Conservation (phyloP, 768 basidiomycete genomes). For the Butyriboletus loyo region DNA sequence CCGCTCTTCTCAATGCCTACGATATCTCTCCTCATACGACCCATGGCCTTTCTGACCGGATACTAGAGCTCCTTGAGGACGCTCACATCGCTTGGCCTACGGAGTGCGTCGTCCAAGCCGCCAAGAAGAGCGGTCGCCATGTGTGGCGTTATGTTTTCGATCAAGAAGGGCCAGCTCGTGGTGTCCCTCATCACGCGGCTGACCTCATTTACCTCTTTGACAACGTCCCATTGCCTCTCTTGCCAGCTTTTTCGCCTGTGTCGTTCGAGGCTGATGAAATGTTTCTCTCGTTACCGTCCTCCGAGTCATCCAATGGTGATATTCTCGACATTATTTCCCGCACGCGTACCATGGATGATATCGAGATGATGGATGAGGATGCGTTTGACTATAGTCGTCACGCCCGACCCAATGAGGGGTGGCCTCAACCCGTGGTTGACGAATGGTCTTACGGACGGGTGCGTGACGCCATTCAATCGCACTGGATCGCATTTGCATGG, state of each 20-base stretch:
- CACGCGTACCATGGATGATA: constrained; percentile 23
- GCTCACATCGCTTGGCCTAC: constrained; percentile 76
- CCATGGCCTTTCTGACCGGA: constrained; percentile 63
- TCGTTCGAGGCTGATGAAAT: constrained; percentile 34
- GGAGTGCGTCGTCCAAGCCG: constrained; percentile 55
- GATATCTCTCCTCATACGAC: constrained; percentile 63
- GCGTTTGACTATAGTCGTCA: constrained; percentile 14
- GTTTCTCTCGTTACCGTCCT: constrained; percentile 29
- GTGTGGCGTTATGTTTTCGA: constrained; percentile 84
- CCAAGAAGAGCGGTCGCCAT: constrained; percentile 50
- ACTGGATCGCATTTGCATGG: constrained; percentile 74
- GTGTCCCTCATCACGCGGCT: constrained; percentile 64
- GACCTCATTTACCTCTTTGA: constrained; percentile 81
- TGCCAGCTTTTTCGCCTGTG: constrained; percentile 31
- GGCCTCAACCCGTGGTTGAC: constrained; percentile 59
- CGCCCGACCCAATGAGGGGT: constrained; percentile 35
- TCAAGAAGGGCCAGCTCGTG: constrained; percentile 68
- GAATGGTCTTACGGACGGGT: constrained; percentile 65
- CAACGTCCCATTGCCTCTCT: constrained; percentile 57
- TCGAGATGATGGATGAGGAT: constrained; percentile 26
- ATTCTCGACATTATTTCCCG: constrained; percentile 13
- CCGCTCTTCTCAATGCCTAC: constrained; percentile 61
- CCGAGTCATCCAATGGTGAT: constrained; percentile 25
- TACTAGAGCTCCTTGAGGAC: constrained; percentile 75
- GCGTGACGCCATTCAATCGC: constrained; percentile 66